phyloP scores from a whole-genome alignment of 257 asterid genomes.

The Eucommia ulmoides region DNA sequence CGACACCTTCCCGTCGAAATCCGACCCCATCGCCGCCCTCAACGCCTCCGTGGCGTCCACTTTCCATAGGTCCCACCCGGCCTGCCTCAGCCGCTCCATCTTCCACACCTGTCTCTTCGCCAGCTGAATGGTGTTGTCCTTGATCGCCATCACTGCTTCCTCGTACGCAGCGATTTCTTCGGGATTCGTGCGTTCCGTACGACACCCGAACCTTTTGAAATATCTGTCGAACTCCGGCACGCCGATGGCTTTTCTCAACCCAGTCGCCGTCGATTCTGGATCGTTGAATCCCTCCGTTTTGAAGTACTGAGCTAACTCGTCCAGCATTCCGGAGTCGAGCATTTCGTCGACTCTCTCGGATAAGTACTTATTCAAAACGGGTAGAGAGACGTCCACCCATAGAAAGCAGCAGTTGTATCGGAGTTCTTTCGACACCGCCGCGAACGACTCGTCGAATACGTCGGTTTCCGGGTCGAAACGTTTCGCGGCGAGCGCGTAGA shows the following conservation, averaged over 20 bases:
- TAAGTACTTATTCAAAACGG: slow-evolving; percentile 41
- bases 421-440: slow-evolving; percentile 25
- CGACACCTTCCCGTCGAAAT: slow-evolving; percentile 13
- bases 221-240: slow-evolving; percentile 67
- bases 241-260: slow-evolving; percentile 70
- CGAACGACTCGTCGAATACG: slow-evolving; percentile 30
- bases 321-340: slow-evolving; percentile 71
- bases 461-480: slow-evolving; percentile 31
- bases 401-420: slow-evolving; percentile 64
- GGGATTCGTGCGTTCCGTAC: neutral
- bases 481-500: slow-evolving; percentile 40
- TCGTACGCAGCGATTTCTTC: slow-evolving; percentile 15
- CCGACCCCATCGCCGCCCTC: slow-evolving; percentile 22
- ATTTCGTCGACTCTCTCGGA: slow-evolving; percentile 68
- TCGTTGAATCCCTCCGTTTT: slow-evolving; percentile 12
- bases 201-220: slow-evolving; percentile 13
- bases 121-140: slow-evolving; percentile 65
- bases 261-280: no score
- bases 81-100: slow-evolving; percentile 54
- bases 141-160: slow-evolving; percentile 51
- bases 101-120: slow-evolving; percentile 58
- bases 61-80: slow-evolving; percentile 66
- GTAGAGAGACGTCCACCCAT: slow-evolving; percentile 52
- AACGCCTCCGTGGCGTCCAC: slow-evolving; percentile 67
- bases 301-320: slow-evolving; percentile 42